Evolutionary conservation across 192 early-diverging fungal genomes (phyloP).

Genomic region (Linnemannia hyalina): DNA sequence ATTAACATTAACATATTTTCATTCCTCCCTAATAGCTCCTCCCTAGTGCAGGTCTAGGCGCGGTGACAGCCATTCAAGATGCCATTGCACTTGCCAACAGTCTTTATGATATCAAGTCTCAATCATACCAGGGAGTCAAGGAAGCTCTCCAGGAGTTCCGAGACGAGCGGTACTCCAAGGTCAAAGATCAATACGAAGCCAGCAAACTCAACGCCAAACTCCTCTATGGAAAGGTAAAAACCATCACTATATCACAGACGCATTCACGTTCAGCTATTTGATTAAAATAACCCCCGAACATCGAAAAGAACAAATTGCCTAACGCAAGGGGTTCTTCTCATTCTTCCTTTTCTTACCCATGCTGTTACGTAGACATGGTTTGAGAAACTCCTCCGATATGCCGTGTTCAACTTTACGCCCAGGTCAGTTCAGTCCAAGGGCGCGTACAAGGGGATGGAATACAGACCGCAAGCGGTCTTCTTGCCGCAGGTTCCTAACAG

Average conservation of each 20-base stretch:
- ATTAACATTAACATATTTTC: not conserved
- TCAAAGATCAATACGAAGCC: constrained; percentile 6
- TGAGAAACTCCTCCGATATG: not conserved
- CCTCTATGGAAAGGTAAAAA: constrained; percentile 14
- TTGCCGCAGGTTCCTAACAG: not conserved
- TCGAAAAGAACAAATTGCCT: no score
- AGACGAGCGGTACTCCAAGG: not conserved
- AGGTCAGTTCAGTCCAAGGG: not conserved
- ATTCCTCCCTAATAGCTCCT: not conserved
- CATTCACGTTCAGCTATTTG: no score
- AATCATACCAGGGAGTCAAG: not conserved
- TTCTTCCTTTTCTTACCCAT: no score
- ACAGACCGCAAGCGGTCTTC: not conserved
- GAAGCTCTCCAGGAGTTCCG: constrained; percentile 5
- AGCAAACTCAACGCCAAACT: constrained; percentile 8
- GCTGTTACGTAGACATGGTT: not conserved
- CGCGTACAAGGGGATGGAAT: not conserved
- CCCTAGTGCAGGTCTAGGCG: constrained; percentile 16
- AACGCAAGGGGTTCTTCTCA: no score
- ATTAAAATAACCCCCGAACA: no score
- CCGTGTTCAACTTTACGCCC: not conserved
- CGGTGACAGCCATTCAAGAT: constrained; percentile 10
- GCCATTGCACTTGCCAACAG: not conserved
- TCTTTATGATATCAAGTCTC: constrained; percentile 10
- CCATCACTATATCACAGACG: no score